Conservation (phyloP, 139 green algal genomes). For the Haematococcus lacustris region DNA sequence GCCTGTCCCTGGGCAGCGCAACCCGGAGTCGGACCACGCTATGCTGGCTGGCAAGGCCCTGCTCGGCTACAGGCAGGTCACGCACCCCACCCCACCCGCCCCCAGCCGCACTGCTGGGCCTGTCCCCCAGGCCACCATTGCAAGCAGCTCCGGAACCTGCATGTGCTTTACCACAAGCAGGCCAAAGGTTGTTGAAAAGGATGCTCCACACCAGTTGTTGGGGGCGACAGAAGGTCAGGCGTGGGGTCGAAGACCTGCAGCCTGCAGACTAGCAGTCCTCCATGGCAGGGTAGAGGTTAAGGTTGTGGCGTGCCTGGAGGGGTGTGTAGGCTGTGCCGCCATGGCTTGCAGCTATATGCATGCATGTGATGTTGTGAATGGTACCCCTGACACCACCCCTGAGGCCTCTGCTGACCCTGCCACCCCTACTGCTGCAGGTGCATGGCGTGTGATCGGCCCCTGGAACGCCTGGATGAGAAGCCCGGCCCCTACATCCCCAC, state of each 20-base stretch:
- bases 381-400: conserved; percentile 4
- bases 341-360: not conserved
- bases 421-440: conserved; percentile 23
- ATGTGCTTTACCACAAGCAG: not conserved
- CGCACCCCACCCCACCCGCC: too few species aligned
- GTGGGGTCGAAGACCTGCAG: not conserved
- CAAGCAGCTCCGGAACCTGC: not conserved
- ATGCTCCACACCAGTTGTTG: not conserved
- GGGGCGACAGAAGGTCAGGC: too few species aligned
- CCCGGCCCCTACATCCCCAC: conserved; percentile 41
- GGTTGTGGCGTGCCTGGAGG: too few species aligned
- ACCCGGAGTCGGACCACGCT: conserved; percentile 27
- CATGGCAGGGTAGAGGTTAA: too few species aligned
- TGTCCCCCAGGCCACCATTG: not conserved
- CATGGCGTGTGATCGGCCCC: conserved; percentile 53
- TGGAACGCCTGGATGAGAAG: conserved; percentile 38
- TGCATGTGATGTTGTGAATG: not conserved
- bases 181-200: not conserved
- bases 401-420: not conserved
- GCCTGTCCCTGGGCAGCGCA: not conserved
- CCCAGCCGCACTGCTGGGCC: not conserved
- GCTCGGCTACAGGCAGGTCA: conserved; percentile 20
- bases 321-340: too few species aligned
- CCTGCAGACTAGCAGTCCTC: not conserved
- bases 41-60: conserved; percentile 48